These are phyloP conservation scores for Morella rubra DNA, from an alignment of 306 rosid genomes.

Conservation along the genomic window DNA sequence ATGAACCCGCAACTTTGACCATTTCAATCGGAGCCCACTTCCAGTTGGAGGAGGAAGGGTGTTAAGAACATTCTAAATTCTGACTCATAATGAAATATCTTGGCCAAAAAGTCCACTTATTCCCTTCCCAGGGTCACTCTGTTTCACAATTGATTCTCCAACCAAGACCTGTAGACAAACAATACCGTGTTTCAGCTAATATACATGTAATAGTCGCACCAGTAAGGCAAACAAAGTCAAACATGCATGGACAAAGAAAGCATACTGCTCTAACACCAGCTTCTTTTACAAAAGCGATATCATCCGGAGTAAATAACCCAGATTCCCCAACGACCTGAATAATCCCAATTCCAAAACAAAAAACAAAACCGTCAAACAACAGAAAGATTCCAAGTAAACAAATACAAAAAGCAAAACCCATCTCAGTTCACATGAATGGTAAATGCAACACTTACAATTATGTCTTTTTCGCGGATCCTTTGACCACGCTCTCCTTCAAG, in stretches of 20 bases:
- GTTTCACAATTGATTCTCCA: conserved; percentile 89
- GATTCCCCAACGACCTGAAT: conserved; percentile 91
- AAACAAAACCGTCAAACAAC: not conserved
- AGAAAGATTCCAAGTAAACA: not conserved
- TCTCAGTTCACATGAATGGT: not conserved
- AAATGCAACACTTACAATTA: conserved; percentile 42
- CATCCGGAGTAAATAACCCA: conserved; percentile 76
- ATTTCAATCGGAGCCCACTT: no score
- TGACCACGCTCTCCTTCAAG: conserved; percentile 87
- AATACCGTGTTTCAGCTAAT: not conserved
- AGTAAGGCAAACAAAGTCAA: not conserved
- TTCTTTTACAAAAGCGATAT: conserved; percentile 85
- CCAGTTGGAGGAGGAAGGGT: no score
- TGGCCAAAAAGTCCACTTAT: conserved; percentile 81
- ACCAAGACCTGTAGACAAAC: conserved; percentile 64
- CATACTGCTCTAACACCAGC: conserved; percentile 94
- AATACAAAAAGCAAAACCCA: not conserved
- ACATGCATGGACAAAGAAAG: not conserved
- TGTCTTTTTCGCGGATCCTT: conserved; percentile 60
- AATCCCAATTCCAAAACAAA: conserved; percentile 18
- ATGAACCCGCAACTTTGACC: no score
- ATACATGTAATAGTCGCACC: not conserved
- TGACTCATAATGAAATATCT: conserved; percentile 52
- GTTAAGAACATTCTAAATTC: conserved; percentile 11
- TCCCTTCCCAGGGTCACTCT: conserved; percentile 83